These are phyloP conservation scores for Apiospora koreana DNA, from an alignment of 2,329 filamentous ascomycete species.

Conservation along the genomic window DNA sequence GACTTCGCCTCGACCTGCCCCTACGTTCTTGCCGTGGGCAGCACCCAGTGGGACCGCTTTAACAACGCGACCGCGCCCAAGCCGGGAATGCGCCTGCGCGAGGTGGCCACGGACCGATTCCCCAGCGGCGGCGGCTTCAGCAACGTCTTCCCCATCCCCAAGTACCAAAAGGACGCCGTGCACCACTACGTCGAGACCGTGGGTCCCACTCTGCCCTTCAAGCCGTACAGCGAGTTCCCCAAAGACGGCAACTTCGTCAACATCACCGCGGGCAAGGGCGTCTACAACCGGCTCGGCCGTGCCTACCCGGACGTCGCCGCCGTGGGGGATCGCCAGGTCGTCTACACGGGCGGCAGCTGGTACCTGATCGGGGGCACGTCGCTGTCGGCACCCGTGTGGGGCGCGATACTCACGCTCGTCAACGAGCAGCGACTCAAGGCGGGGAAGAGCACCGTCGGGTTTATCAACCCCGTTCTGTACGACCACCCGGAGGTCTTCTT, in stretches of 20 bases:
- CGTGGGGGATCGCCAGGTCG: conserved; percentile 41
- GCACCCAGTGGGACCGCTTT: conserved; percentile 55
- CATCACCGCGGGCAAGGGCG: conserved; percentile 41
- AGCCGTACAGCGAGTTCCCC: conserved; percentile 23
- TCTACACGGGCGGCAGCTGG: conserved; percentile 29
- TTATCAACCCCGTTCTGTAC: conserved; percentile 61
- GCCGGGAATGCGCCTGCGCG: conserved; percentile 23
- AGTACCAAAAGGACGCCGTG: conserved; percentile 47
- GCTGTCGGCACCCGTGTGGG: conserved; percentile 63
- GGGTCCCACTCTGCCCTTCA: conserved; percentile 27
- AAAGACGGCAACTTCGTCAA: conserved; percentile 34
- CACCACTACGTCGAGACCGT: conserved; percentile 41
- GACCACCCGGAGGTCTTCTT: conserved; percentile 11
- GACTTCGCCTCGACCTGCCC: conserved; percentile 58
- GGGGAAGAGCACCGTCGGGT: conserved; percentile 55
- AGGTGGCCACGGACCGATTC: conserved; percentile 25
- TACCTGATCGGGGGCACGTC: conserved; percentile 41
- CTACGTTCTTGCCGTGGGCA: conserved; percentile 60
- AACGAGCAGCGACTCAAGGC: conserved; percentile 63
- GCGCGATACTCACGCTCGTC: conserved; percentile 62
- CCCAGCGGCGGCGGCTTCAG: conserved; percentile 57
- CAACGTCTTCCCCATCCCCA: conserved; percentile 44
- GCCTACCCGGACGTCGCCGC: conserved; percentile 64
- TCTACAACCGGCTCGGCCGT: conserved; percentile 50
- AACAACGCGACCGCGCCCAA: conserved; percentile 31